Base-by-base conservation (phyloP, 768 basidiomycete species). In the Coprinopsis sp. region DNA sequence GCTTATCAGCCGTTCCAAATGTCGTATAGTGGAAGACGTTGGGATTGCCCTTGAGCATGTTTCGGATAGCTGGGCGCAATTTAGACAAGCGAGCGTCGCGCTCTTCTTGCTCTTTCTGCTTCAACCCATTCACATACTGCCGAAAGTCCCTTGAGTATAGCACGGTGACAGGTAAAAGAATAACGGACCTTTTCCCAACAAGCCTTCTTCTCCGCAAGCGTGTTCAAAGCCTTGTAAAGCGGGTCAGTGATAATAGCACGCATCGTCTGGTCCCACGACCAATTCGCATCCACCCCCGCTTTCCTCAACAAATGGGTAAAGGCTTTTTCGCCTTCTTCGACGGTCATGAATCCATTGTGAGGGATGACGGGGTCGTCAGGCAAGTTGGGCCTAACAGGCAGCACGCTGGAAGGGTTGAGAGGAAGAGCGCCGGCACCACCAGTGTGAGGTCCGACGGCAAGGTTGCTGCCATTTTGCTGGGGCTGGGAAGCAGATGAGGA, bases 211-310 rank as follows among this genome's bases (percentile, higher is more conserved):
- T 99, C 93, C 13, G 91, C 91, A 38, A 97, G 75, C 36, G 87
- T 91, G 61, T 87, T 88, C 50, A 99, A 74, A 34, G 92, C 87
- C 70, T 91, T 94, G 71, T 97, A 99, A 54, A 96, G 67, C 34
- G 96, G 95, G 72, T 98, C 95, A 57, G 92, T 97, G 66, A 99
- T 95, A 65, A 96, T 92, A 57, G 91, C 87, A 61, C 94, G 80
- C 90, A 98, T 96, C 43, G 93, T 92, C 69, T 90, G 84, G 64
- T 99, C 96, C 96, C 96, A 99, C 28, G 91, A 91, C 89, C 91
- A 97, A 53, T 77, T 84, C 36, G 87, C 82, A 65, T 91, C 90
- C 33, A 98, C 87, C 25, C 90, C 90, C 37, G 89, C 86, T 67
- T 91, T 91, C 56, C 85, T 78, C 55, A 99, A 67, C 47, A 99